phyloP scores from a whole-genome alignment of 257 asterid species.

The Scutellaria minor region DNA sequence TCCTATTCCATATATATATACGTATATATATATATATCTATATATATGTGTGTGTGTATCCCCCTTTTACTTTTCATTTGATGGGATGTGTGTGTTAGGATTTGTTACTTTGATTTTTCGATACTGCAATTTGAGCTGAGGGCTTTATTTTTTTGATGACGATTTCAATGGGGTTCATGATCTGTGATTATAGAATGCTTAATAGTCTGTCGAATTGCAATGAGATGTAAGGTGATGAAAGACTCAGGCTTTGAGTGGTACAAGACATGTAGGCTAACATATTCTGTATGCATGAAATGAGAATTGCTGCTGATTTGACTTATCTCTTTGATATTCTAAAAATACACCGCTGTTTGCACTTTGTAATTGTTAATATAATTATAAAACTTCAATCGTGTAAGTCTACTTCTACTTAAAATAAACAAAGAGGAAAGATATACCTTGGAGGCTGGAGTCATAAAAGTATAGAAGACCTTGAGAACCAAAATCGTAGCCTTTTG shows the following conservation, averaged over 20 bases:
- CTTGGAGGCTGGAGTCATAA: not conserved
- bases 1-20: no score
- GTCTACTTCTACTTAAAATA: not conserved
- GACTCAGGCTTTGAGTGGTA: not conserved
- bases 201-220: no score
- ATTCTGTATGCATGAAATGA: constrained; percentile 5
- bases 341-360: not conserved
- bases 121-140: not conserved
- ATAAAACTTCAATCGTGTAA: constrained; percentile 5
- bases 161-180: not conserved
- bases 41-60: no score
- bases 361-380: not conserved
- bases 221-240: not conserved
- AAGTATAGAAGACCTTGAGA: constrained; percentile 1
- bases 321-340: constrained; percentile 1
- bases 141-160: not conserved
- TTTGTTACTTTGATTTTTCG: not conserved
- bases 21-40: no score
- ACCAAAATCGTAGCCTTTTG: not conserved
- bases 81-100: not conserved
- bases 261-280: not conserved
- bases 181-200: not conserved
- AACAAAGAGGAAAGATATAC: constrained; percentile 19
- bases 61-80: not conserved
- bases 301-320: not conserved